These are phyloP conservation scores for Penicillium vulpinum DNA, from an alignment of 2,329 filamentous ascomycete genomes.

Conservation along the genomic window DNA sequence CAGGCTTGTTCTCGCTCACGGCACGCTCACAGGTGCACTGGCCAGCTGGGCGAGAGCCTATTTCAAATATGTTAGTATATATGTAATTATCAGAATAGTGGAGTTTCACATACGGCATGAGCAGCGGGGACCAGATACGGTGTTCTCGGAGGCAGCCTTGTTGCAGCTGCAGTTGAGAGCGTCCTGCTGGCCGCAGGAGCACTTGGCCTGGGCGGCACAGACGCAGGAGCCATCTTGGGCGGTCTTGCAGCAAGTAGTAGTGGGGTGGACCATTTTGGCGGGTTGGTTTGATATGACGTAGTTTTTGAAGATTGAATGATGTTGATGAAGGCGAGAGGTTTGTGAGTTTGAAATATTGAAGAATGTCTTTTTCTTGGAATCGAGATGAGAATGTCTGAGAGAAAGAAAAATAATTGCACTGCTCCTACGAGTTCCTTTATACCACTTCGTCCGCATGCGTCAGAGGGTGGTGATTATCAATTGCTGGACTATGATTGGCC, in stretches of 20 bases:
- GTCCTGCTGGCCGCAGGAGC: conserved; percentile 86
- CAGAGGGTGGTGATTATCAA: conserved; percentile 28
- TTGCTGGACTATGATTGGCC: conserved; percentile 27
- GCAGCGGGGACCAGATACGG: conserved; percentile 69
- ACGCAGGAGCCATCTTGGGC: conserved; percentile 55
- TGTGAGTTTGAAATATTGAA: neutral
- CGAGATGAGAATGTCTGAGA: neutral
- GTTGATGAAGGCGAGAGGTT: neutral
- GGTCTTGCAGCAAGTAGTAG: conserved; percentile 60
- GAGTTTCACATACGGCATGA: conserved; percentile 67
- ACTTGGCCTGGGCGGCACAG: conserved; percentile 62
- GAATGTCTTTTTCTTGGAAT: neutral
- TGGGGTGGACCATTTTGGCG: conserved; percentile 49
- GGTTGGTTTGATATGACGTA: conserved; percentile 7
- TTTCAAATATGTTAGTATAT: neutral
- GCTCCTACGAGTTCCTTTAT: conserved; percentile 13
- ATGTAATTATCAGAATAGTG: neutral
- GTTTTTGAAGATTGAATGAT: neutral
- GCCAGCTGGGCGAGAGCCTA: conserved; percentile 71
- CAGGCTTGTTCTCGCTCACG: conserved; percentile 65
- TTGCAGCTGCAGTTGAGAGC: conserved; percentile 85
- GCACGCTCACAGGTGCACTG: conserved; percentile 79
- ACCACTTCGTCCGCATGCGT: conserved; percentile 21
- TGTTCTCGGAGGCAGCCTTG: conserved; percentile 75
- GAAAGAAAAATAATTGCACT: neutral